Evolutionary conservation across 805 yeast species (phyloP), one percentile per base, ranked within the genome.

Genomic region (Yamadazyma laniorum): DNA sequence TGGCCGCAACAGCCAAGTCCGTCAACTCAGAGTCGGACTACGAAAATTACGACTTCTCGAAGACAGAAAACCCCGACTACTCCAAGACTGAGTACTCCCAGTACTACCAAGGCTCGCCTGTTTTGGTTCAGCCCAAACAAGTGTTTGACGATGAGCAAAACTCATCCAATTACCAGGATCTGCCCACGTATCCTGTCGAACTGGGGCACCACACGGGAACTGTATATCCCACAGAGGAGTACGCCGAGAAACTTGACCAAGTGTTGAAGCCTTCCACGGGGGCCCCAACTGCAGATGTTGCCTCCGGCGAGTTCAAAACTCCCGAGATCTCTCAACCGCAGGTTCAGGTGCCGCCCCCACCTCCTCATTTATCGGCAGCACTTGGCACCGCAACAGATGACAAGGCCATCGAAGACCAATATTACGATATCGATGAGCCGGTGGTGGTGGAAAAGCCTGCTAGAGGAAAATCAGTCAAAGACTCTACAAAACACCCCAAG

Each of bases 351-450:
- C 25, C 17, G 9, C 27, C 31, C 11, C 21, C 16, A 25, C 19
- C 17, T 18, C 33, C 22, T 29, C 18, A 35, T 5, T 7, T n/a
- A 9, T 14, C 26, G 9, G 34, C 29, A 28, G 14, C 29, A 9
- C 37, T 35, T 5, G 32, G 11, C 6, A 5, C 14, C 17, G 29
- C 6, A 11, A 29, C 22, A 17, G 12, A 11, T 17, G 25, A 30
- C 6, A 13, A 13, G 17, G 31, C 22, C 13, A 13, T 15, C 18
- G 44, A 46, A 15, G 66, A 63, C 23, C 67, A 65, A 12, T 67
- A 43, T 44, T 61, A 61, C 44, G 72, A 68, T 42, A 55, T 67
- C 18, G 68, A 55, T 15, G 68, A 61, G 17, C 68, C 70, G 5
- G 56, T 52, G n/a, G 42, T 65, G 26, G 53, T 61, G 3, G 47